phyloP scores from a whole-genome alignment of 371 early-diverging fungal genomes.

The Blastocladiella emersonii region DNA sequence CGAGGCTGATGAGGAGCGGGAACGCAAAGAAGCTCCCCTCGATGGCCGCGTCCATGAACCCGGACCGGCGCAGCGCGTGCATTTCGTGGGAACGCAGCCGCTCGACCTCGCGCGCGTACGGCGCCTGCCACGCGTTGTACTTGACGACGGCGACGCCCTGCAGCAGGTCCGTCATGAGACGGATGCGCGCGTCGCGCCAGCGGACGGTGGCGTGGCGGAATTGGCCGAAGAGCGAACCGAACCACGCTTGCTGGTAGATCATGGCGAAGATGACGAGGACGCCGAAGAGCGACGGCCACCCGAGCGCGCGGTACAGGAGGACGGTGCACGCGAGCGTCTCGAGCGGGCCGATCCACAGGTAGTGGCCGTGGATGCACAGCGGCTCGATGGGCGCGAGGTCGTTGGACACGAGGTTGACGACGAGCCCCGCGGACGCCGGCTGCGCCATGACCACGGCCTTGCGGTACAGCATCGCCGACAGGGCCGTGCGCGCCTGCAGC shows the following conservation, averaged over 20 bases:
- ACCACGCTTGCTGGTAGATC: not conserved
- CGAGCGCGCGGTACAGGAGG: constrained; percentile 11
- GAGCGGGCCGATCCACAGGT: constrained; percentile 15
- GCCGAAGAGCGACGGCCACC: constrained; percentile 6
- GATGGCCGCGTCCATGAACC: constrained; percentile 16
- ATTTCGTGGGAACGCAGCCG: constrained; percentile 17
- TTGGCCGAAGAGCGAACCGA: not conserved
- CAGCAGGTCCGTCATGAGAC: constrained; percentile 22
- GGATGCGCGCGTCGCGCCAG: constrained; percentile 27
- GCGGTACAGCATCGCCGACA: not conserved
- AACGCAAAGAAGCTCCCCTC: constrained; percentile 17
- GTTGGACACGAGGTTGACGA: constrained; percentile 18
- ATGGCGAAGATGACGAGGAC: not conserved
- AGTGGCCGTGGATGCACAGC: constrained; percentile 10
- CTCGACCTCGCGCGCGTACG: constrained; percentile 15
- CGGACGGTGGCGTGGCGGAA: constrained; percentile 16
- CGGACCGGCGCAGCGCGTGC: constrained; percentile 9
- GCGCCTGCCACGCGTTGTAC: constrained; percentile 18
- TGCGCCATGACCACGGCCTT: not conserved
- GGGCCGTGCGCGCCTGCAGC: not conserved
- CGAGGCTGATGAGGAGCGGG: not conserved
- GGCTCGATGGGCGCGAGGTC: constrained; percentile 16
- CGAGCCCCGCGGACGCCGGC: constrained; percentile 10
- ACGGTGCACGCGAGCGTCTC: constrained; percentile 12
- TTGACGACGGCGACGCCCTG: constrained; percentile 27